phyloP scores from a whole-genome alignment of 805 yeast species.

The Komagataella kurtzmanii region DNA sequence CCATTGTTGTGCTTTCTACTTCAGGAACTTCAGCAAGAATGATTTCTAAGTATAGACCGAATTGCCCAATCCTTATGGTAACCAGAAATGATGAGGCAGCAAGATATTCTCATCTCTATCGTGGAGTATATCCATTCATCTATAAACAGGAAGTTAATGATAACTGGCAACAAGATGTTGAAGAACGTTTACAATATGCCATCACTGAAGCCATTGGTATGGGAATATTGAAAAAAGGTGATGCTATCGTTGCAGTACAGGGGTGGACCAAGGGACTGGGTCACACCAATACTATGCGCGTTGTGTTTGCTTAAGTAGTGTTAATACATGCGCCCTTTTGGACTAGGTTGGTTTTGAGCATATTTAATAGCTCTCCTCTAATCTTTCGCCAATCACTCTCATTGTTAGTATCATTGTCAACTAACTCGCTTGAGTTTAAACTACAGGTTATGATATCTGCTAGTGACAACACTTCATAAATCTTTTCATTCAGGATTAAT shows the following conservation, averaged over 20 bases:
- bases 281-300: conserved; percentile 97
- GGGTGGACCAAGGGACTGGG: conserved; percentile 99
- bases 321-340: not conserved
- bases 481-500: not conserved
- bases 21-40: conserved; percentile 93
- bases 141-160: conserved; percentile 52
- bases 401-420: not conserved
- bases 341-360: not conserved
- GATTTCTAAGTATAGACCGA: conserved; percentile 94
- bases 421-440: not conserved
- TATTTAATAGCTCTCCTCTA: not conserved
- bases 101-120: conserved; percentile 89
- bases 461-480: not conserved
- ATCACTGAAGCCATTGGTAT: conserved; percentile 77
- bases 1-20: conserved; percentile 91
- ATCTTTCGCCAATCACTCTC: not conserved
- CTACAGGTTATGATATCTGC: not conserved
- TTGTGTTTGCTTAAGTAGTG: conserved; percentile 52
- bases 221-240: conserved; percentile 80
- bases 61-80: conserved; percentile 94
- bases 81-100: conserved; percentile 92
- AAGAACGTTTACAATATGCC: conserved; percentile 88
- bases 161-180: conserved; percentile 95
- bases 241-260: conserved; percentile 86
- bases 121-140: conserved; percentile 97